A percentile compares a stretch with the other conserved stretches of the same genome.
Evolutionary conservation across 2,329 filamentous ascomycete genomes (phyloP).

Genomic region (Lachnellula occidentalis): DNA sequence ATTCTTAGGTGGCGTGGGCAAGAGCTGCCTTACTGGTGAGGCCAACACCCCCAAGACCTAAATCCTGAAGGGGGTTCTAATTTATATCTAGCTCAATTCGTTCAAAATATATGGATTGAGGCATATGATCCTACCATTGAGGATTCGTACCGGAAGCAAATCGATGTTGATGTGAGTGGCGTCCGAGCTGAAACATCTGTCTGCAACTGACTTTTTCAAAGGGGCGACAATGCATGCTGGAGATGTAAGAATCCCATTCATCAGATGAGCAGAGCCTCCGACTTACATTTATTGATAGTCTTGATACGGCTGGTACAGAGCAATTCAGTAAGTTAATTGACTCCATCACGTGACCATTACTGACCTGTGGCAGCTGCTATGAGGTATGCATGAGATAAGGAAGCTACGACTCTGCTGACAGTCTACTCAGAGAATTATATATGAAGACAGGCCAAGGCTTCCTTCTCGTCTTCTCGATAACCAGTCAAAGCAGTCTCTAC

Average conservation of each 20-base stretch:
- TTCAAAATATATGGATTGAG: conserved; percentile 73
- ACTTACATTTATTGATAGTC: conserved; percentile 34
- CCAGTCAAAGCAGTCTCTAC: conserved; percentile 60
- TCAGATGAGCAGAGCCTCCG: neutral
- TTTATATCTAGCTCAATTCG: conserved; percentile 56
- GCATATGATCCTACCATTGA: conserved; percentile 59
- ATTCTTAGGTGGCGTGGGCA: conserved; percentile 61
- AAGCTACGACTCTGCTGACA: neutral
- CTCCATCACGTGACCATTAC: conserved; percentile 22
- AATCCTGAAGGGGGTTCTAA: conserved; percentile 18
- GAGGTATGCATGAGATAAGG: conserved; percentile 39
- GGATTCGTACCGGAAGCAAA: conserved; percentile 54
- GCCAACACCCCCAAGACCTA: conserved; percentile 10
- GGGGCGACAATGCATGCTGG: conserved; percentile 67
- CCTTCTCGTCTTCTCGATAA: conserved; percentile 70
- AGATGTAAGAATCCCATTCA: conserved; percentile 48
- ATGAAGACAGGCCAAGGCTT: conserved; percentile 75
- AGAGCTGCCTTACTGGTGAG: conserved; percentile 69
- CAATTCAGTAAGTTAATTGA: conserved; percentile 60
- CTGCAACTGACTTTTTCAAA: conserved; percentile 30
- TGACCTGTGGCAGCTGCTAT: conserved; percentile 42
- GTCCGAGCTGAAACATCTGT: neutral
- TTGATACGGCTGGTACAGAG: conserved; percentile 70
- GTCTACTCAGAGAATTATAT: conserved; percentile 54
- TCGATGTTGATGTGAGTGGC: conserved; percentile 61